These are phyloP conservation scores for Glaciozyma antarctica DNA, from an alignment of 768 basidiomycete species.

Conservation along the genomic window DNA sequence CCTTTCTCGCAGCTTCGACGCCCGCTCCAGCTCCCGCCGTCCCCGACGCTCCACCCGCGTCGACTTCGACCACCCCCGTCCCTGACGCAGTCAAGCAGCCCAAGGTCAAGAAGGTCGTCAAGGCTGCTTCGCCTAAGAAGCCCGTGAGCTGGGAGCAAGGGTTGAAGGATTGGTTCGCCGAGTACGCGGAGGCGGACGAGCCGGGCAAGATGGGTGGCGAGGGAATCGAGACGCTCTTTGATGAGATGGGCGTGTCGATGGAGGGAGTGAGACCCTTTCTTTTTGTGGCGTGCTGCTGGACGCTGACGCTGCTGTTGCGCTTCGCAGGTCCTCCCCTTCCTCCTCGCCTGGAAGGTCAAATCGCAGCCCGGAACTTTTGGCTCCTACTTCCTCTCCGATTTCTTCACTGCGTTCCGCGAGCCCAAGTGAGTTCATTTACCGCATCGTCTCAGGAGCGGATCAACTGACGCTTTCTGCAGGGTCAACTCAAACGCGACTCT, in stretches of 20 bases:
- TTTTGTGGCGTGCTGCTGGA: too few species aligned
- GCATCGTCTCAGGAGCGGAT: neutral
- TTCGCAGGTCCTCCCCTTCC: slow-evolving; percentile 7
- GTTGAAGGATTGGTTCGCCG: slow-evolving; percentile 12
- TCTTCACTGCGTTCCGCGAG: neutral
- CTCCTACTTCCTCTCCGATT: slow-evolving; percentile 9
- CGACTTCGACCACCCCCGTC: neutral
- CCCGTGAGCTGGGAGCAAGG: slow-evolving; percentile 15
- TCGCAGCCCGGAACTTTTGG: slow-evolving; percentile 15
- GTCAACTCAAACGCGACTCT: slow-evolving; percentile 42
- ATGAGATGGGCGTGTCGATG: slow-evolving; percentile 58
- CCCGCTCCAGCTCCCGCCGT: neutral
- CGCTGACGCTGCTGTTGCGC: too few species aligned
- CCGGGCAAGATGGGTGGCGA: slow-evolving; percentile 53
- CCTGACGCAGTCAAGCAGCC: slow-evolving; percentile 1
- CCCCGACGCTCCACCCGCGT: neutral
- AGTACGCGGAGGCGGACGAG: slow-evolving; percentile 14
- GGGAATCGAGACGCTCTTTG: slow-evolving; percentile 62
- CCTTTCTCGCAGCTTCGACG: too few species aligned
- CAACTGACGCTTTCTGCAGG: neutral
- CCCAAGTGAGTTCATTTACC: neutral
- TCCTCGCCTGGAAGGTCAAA: slow-evolving; percentile 23
- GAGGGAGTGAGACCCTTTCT: slow-evolving; percentile 46
- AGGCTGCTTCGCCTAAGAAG: neutral
- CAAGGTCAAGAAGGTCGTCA: slow-evolving; percentile 6